Base-by-base conservation (phyloP, 495 filamentous ascomycete genomes). In the Xylaria castorea region DNA sequence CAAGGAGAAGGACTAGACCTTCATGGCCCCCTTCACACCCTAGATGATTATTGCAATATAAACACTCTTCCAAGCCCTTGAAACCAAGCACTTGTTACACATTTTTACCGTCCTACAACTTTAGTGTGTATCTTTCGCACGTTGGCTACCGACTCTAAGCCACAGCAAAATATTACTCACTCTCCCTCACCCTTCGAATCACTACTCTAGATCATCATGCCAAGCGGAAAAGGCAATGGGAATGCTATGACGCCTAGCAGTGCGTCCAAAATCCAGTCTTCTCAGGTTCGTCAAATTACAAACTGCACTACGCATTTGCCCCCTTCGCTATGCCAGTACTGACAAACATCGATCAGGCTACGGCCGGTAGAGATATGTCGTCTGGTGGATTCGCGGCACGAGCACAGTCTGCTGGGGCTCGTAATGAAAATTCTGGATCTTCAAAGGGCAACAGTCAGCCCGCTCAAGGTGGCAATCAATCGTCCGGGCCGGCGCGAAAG, bases 191-290 rank as follows among this genome's bases (percentile, higher is more conserved):
- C 9, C 42, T 9, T 22, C 6, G 22, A 22, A 22, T 51, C n/a
- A 25, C 6, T 5, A 51, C 48, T 25, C 20, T 11, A 9, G 5
- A 22, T 5, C 20, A 61, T 50, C 40, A 65, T 46, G 44, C 22
- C 40, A n/a, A 38, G 27, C 8, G 36, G 40, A 0, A 44, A 44
- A 18, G 44, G 40, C 0, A 14, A 48, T 27, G 62, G 62, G 3
- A 65, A 1, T 6, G 1, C 34, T 1, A 72, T 66, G 72, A 62
- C 71, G 14, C 70, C 68, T 22, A 55, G 65, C 12, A 71, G 65
- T 68, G 58, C 71, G 16, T 27, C 55, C 5, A 22, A 53, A 38
- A 76, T 77, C 57, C 75, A 77, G 32, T 74, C 77, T 2, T 27
- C 50, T 0, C 73, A 75, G 71, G 77, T 79, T 32, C 7, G 75